A percentile compares a stretch with the other conserved stretches of the same genome.
These are phyloP conservation scores for Dioscorea dumetorum DNA, from an alignment of 106 monocot species.

Conservation along the genomic window DNA sequence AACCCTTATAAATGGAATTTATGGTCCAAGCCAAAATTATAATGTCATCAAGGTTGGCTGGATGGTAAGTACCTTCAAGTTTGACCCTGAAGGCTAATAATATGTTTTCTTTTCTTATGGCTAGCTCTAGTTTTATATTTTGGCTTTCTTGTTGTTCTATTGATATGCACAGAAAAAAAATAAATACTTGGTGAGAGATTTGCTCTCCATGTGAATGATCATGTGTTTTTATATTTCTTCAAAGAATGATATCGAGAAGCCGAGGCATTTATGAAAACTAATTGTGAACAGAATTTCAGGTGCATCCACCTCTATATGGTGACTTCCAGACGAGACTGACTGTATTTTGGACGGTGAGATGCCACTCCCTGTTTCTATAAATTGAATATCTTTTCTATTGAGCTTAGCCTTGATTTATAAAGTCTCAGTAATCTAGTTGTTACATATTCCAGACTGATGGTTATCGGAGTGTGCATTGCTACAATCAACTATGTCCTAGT, in stretches of 20 bases:
- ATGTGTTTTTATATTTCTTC: neutral
- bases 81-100: neutral
- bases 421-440: neutral
- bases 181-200: neutral
- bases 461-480: neutral
- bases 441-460: neutral
- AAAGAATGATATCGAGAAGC: neutral
- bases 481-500: neutral
- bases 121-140: neutral
- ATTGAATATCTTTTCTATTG: neutral
- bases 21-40: neutral
- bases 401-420: no score
- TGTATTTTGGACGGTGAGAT: neutral
- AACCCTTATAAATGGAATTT: neutral
- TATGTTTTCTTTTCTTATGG: neutral
- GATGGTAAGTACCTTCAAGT: neutral
- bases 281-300: neutral
- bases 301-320: neutral
- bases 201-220: neutral
- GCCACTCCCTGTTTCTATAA: neutral
- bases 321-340: neutral
- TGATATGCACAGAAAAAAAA: neutral
- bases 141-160: neutral
- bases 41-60: neutral
- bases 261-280: neutral